A percentile compares a stretch with the other conserved stretches of the same genome.
These are phyloP conservation scores for Nemania sp. DNA, from an alignment of 2,329 filamentous ascomycete species.

Conservation along the genomic window DNA sequence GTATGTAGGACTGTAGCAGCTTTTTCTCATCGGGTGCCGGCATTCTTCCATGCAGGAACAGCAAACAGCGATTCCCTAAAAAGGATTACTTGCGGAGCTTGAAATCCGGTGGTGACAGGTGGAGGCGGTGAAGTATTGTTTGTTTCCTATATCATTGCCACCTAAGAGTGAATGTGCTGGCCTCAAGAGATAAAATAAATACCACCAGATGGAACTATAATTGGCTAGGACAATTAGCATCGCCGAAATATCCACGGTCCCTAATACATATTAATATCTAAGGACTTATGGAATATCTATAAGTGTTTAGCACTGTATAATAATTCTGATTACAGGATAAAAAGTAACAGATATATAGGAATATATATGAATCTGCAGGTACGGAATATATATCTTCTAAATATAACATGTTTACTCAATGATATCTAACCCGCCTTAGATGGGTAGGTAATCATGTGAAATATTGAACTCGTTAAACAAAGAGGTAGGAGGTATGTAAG, in stretches of 20 bases:
- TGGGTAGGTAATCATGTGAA: constrained; percentile 2
- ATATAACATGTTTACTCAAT: not conserved
- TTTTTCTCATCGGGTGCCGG: not conserved
- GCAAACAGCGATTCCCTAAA: constrained; percentile 12
- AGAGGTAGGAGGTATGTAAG: too few relatives aligned
- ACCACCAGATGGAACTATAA: not conserved
- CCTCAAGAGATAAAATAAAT: too few relatives aligned
- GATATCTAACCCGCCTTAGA: not conserved
- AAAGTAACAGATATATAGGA: not conserved
- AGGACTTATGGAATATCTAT: too few relatives aligned
- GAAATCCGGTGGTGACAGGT: not conserved
- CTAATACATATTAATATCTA: not conserved
- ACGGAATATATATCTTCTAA: not conserved
- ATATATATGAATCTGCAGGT: not conserved
- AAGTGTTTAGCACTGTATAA: too few relatives aligned
- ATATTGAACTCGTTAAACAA: not conserved
- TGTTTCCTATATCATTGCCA: not conserved
- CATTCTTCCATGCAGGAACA: constrained; percentile 5
- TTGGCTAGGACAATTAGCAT: not conserved
- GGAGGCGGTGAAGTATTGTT: constrained; percentile 11
- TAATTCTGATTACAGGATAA: not conserved
- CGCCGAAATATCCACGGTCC: not conserved
- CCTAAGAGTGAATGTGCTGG: not conserved
- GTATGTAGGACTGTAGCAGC: not conserved
- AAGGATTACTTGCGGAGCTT: not conserved